Evolutionary conservation across 2,329 filamentous ascomycete genomes (phyloP), one percentile per base, ranked within the genome.

Genomic region (Neofusicoccum umdonicola): DNA sequence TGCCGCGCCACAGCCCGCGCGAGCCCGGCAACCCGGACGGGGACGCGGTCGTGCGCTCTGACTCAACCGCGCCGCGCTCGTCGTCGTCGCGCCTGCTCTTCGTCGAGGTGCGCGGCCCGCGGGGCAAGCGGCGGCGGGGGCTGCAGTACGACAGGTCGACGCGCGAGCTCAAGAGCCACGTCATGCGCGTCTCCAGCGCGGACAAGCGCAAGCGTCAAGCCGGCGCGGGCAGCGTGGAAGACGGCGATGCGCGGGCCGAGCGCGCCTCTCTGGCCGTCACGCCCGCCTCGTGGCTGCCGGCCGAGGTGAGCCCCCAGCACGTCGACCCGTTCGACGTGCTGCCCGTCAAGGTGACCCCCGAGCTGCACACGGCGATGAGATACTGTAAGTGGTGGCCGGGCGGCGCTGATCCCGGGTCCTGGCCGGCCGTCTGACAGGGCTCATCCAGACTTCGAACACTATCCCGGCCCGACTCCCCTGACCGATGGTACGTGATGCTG

Each of bases 241-340:
- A 4, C 22, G 35, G 12, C 5, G 70, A 70, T 3, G 68, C 9
- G 17, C 27, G 27, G 8, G 17, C 13, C 8, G 50, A 37, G 13
- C 50, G 50, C 31, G 31, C 17, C 1, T 17, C 34, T 17, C 3
- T 52, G 50, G 6, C 12, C 50, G 15, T 52, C 31, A 11, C 6
- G 2, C 8, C 4, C 31, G 11, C 12, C n/a, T 11, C 50, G 6
- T 19, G 35, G 4, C n/a, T 56, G 3, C 5, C 51, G 35, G 35
- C 35, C 35, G 51, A 56, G 17, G 12, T 41, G 35, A 39, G 51
- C 17, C 17, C 35, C 3, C 35, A 56, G 17, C 34, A 41, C 17
- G 6, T 11, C 52, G 52, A 56, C 9, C 52, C 52, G 52, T 56
- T 56, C 52, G 22, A 56, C 19, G 31, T 39, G 52, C 9, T 56